Percentiles rank a stretch among this genome's conserved stretches.
phyloP scores from a whole-genome alignment of 139 green algal genomes.

The Monoraphidium neglectum region DNA sequence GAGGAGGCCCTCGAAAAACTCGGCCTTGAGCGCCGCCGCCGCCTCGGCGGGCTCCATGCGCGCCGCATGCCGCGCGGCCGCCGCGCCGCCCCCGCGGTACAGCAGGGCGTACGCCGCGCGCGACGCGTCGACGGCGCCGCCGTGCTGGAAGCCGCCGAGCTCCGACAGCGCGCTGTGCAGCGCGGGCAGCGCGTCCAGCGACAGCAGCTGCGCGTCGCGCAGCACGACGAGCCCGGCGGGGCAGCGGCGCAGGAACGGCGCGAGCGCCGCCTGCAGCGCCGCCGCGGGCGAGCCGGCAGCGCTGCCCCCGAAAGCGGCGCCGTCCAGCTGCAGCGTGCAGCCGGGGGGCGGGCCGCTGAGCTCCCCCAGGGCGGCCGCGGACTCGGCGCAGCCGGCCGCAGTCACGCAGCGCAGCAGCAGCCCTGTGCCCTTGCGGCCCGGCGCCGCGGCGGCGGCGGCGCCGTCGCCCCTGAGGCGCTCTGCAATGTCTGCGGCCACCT shows the following conservation, averaged over 20 bases:
- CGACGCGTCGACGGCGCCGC: neutral
- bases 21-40: slow-evolving; percentile 6
- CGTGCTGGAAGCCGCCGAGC: slow-evolving; percentile 39
- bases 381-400: slow-evolving; percentile 7
- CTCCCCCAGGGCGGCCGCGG: slow-evolving; percentile 8
- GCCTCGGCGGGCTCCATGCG: neutral
- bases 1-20: neutral
- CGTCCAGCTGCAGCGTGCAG: slow-evolving; percentile 12
- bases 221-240: slow-evolving; percentile 34
- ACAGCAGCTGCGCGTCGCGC: slow-evolving; percentile 17
- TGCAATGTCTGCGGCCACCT: slow-evolving; percentile 19
- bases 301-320: neutral
- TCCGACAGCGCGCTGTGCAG: slow-evolving; percentile 42
- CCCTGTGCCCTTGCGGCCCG: slow-evolving; percentile 17
- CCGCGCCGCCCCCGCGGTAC: slow-evolving; percentile 5
- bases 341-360: neutral
- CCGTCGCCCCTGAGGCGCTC: slow-evolving; percentile 12
- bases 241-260: slow-evolving; percentile 32
- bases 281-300: slow-evolving; percentile 7
- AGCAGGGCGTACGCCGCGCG: slow-evolving; percentile 19
- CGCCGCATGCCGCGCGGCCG: neutral
- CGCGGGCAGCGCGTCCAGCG: slow-evolving; percentile 30
- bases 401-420: slow-evolving; percentile 12
- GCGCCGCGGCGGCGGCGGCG: slow-evolving; percentile 6
- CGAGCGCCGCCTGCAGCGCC: slow-evolving; percentile 32